These are phyloP conservation scores for Trypethelium eluteriae DNA, from an alignment of 495 filamentous ascomycete species.

Conservation along the genomic window DNA sequence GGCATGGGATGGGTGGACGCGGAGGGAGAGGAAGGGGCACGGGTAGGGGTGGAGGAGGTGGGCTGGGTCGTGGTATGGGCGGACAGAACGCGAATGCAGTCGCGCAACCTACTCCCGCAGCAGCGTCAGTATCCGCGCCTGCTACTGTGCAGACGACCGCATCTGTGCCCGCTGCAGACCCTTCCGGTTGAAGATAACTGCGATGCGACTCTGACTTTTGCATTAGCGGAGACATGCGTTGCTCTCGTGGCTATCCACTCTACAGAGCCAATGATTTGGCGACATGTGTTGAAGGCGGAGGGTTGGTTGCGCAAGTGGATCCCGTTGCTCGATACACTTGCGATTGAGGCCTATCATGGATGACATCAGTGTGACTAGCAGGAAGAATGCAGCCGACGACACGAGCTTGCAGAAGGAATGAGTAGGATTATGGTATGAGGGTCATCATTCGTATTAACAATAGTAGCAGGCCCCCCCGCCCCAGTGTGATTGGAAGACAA, in stretches of 20 bases:
- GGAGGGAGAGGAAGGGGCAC: neutral
- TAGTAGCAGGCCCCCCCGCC: neutral
- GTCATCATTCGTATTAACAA: neutral
- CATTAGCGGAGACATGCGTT: neutral
- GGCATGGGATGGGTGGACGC: neutral
- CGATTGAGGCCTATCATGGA: neutral
- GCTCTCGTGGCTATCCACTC: neutral
- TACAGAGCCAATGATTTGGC: neutral
- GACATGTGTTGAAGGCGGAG: neutral
- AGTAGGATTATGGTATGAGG: neutral
- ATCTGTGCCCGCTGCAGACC: neutral
- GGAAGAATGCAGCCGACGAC: neutral
- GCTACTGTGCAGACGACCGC: neutral
- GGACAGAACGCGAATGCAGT: too few relatives aligned
- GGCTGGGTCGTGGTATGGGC: neutral
- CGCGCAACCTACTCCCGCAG: neutral
- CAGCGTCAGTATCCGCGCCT: neutral
- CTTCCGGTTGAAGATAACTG: neutral
- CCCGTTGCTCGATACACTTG: neutral
- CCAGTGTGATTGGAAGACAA: constrained; percentile 2
- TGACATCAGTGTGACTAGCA: neutral
- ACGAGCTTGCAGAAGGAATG: neutral
- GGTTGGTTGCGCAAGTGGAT: neutral
- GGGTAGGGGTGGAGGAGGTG: neutral
- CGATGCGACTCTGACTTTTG: too few relatives aligned